Base-by-base conservation (phyloP, 768 basidiomycete species). In the Rhizopogon sp. region DNA sequence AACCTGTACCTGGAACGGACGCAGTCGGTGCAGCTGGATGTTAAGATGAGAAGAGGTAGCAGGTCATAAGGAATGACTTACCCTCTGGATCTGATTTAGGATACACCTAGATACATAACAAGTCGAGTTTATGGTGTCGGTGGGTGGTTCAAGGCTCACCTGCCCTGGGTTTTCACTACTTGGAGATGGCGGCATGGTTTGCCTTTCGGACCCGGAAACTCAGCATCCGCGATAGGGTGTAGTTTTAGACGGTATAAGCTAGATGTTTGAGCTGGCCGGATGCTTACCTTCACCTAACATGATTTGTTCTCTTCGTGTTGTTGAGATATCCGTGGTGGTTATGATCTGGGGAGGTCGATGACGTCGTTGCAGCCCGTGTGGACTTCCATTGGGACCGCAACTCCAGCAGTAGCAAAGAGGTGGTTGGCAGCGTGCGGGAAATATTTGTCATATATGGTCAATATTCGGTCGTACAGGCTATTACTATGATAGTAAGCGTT, bases 111-210 rank as follows among this genome's bases (percentile, higher is more conserved):
- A 37, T 1, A 14, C 41, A 43, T 43, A 43, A 17, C 42, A 28
- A 9, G 11, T 22, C 29, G 13, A 46, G 25, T 14, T 43, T 1
- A 25, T 43, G 22, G 10, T 3, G 13, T 16, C 14, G 8, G 5
- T 0, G 20, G 20, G 22, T 16, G 25, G 16, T 16, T 28, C 25
- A 25, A 16, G 22, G 53, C 64, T 25, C 53, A 77, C 79, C 60
- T 72, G 70, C 11, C 75, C 79, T 5, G 76, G 77, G 56, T 81
- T 82, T 62, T 79, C 76, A 29, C 63, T 60, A 5, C 72, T 71
- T 1, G 79, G 75, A 13, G 73, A 74, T 7, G 79, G 79, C 9
- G 78, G 76, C 43, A 74, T 62, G 6, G 70, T 75, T 6, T 35
- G 17, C 53, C 60, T 39, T 62, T 60, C 37, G 73, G 73, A 49